These are phyloP conservation scores for Oryza glumipatula DNA, from an alignment of 176 grass and related monocot genomes.

Conservation along the genomic window DNA sequence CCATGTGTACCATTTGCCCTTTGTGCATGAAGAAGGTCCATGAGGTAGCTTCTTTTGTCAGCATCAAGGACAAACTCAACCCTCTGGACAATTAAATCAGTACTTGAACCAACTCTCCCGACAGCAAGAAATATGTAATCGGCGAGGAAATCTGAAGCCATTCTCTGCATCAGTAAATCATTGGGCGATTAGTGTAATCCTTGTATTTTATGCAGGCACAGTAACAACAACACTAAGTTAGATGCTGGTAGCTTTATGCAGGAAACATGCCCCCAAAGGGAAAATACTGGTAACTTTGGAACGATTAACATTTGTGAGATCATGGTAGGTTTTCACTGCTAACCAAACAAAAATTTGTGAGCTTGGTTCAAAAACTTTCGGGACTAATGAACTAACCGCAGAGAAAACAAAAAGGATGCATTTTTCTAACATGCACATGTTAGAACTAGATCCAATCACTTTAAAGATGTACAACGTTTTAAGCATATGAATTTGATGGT, in stretches of 20 bases:
- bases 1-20: slow-evolving; percentile 76
- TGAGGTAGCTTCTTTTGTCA: slow-evolving; percentile 93
- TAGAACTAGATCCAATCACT: not conserved
- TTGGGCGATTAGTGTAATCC: not conserved
- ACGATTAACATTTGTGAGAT: not conserved
- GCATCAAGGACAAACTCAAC: slow-evolving; percentile 89
- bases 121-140: slow-evolving; percentile 93
- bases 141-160: slow-evolving; percentile 87
- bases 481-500: not conserved
- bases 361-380: not conserved
- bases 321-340: not conserved
- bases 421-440: not conserved
- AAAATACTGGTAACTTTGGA: not conserved
- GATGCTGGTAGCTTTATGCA: not conserved
- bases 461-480: not conserved
- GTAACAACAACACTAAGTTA: not conserved
- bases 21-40: slow-evolving; percentile 97
- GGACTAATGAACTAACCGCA: not conserved
- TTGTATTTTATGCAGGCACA: not conserved
- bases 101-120: slow-evolving; percentile 98
- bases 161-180: slow-evolving; percentile 44
- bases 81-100: slow-evolving; percentile 93
- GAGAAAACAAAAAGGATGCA: not conserved
- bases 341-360: not conserved
- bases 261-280: not conserved